Evolutionary conservation across 192 early-diverging fungal species (phyloP), one percentile per base, ranked within the genome.

Genomic region (Backusella luteola): DNA sequence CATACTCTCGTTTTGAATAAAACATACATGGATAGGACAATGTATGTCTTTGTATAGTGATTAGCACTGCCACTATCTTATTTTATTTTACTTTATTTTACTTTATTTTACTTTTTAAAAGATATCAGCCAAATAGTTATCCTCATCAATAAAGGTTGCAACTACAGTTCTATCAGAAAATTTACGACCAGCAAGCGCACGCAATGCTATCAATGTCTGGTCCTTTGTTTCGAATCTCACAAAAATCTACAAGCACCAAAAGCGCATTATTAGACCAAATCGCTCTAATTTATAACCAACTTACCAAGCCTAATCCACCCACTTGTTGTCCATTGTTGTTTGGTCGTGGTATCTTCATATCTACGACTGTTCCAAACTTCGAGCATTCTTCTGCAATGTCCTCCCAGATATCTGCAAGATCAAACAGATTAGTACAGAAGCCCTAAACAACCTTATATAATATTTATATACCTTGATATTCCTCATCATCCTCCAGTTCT

Each of bases 131-230:
- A 79, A 71, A 80, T 93, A 97, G 75, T 89, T 89, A 5, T 90
- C 88, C 69, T 95, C 92, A 32, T 91, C 82, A 71, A 91, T 92
- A 80, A 91, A 98, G 15, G 94, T 89, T 9, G 96, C 91, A 70
- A 99, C 83, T 38, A 99, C 97, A 4, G 96, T 99, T 34, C 97
- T 87, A 38, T 96, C 94, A 56, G 92, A 92, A 82, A 99, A 99
- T 85, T 93, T 95, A 41, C 97, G 90, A 38, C 97, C 97, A 29
- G 96, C 95, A 56, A 99, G 86, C 14, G 95, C 89, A 21, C 89
- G 88, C 38, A 95, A 83, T 0, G 97, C 97, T 1, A 79, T 75
- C 6, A 86, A 85, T 21, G 91, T 86, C 69, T 93, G 81, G 3
- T 93, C 90, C 0, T 79, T 78, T 15, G 75, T 83, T 21, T 79